Conservation (phyloP, 257 asterid species). For the Solanum infundibuliforme region DNA sequence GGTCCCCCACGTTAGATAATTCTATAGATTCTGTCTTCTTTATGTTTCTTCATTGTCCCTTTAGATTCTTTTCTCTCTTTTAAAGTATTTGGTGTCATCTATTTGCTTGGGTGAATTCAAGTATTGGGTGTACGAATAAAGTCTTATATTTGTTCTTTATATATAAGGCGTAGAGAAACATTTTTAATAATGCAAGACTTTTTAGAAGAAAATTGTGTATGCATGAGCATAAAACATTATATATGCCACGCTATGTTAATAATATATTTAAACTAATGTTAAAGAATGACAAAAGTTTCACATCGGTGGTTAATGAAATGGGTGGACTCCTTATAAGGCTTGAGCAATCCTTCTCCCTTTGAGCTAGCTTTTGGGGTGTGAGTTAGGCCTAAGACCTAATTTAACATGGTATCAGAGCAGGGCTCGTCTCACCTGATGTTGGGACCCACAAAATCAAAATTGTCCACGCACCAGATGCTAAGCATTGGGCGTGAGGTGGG, state of each 20-base stretch:
- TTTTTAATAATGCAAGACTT: not conserved
- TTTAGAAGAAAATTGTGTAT: not conserved
- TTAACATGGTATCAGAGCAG: too few species aligned
- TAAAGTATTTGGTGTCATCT: not conserved
- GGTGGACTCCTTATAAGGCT: too few species aligned
- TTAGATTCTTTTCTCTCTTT: not conserved
- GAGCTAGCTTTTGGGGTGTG: too few species aligned
- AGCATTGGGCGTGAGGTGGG: too few species aligned
- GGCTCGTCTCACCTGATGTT: too few species aligned
- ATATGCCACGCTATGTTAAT: not conserved
- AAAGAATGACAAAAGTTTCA: too few species aligned
- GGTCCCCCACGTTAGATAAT: not conserved
- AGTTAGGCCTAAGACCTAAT: too few species aligned
- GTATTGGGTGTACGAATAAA: not conserved
- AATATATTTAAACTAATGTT: not conserved
- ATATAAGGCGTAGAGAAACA: not conserved
- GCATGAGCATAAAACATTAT: not conserved
- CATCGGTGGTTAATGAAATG: too few species aligned
- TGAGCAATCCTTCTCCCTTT: too few species aligned
- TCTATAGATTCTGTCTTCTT: not conserved
- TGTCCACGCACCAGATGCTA: too few species aligned
- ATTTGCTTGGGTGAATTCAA: not conserved
- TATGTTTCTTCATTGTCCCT: not conserved
- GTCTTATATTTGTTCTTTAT: not conserved
- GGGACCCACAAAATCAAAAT: too few species aligned